Evolutionary conservation across 2,329 filamentous ascomycete genomes (phyloP), one percentile per base, ranked within the genome.

Genomic region (Phaeosphaeria sp.): DNA sequence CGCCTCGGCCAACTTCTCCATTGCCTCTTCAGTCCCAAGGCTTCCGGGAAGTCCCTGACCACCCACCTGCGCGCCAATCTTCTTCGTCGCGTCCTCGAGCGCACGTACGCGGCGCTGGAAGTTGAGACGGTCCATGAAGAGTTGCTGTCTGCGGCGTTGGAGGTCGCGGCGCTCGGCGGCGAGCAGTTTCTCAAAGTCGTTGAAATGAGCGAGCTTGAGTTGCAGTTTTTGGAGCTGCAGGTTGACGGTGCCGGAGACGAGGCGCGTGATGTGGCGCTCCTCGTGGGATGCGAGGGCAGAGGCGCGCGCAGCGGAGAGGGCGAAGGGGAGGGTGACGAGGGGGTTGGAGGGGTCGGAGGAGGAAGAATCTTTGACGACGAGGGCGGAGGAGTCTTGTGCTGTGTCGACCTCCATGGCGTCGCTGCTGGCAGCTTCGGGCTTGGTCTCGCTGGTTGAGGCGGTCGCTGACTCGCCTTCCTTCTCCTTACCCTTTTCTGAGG

Each of bases 181-280:
- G 50, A 99, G 84, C 45, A 97, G 89, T 18, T 91, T 86, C 79
- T 99, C 95, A 86, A 99, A 93, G 77, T 99, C 95, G 69, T 91
- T 90, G 79, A 99, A 99, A 76, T 98, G 96, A 72, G 92, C 89
- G 58, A 99, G 85, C 80, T 99, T 99, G 69, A 98, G 83, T 79
- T 98, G 93, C 61, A 98, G 88, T 80, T 99, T 99, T 74, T 97
- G 90, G 33, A 98, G 83, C n/a, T 92, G 94, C 13, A 96, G 85
- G 74, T 99, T 99, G 51, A 97, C 92, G 0, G 93, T 92, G 6
- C 93, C 91, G 2, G 93, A 94, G 9, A 99, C 92, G 47, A 98
- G 87, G 17, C 93, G 91, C 20, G 93, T 96, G 87, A 98, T 95
- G 78, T 97, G 93, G 56, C 96, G 91, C 78, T 99, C 95, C 77